Base-by-base conservation (phyloP, 345 rosid genomes). In the Anastatica hierochuntica region DNA sequence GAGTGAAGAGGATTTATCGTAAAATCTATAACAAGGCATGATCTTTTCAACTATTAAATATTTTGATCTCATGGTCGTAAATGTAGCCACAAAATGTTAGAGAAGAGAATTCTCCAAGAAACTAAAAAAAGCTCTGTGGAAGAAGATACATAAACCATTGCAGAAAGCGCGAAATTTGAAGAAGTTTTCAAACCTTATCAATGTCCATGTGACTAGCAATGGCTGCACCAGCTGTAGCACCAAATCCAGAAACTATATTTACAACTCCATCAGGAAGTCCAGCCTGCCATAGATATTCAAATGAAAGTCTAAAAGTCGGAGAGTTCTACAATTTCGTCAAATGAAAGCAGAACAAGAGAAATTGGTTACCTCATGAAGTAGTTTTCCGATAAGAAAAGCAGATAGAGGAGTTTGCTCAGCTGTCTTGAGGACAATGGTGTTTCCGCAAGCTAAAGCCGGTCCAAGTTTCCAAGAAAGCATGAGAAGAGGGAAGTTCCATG, bases 401-500 rank as follows among this genome's bases (percentile, higher is more conserved):
- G 97, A 82, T 4, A 90, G 71, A 9, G 95, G 97, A 7, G 97
- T 90, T 74, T 82, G 96, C 73, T 84, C 95, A 37, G 98, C 95
- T 0, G 98, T 79, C 77, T 90, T 87, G 51, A 90, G 67, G 14
- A 86, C 95, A 69, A 82, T 8, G 9, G 95, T 81, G 78, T 90
- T 90, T 53, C 98, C 95, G 21, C 87, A 80, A 17, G 98, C 98
- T 58, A 90, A 72, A 43, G 98, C 95, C 15, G 98, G 89, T 37
- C 85, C 98, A 49, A 90, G 73, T 68, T 90, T 90, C 98, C 96
- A 90, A 15, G 89, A 70, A 62, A 62, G 79, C 85, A 90, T 84
- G 50, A 90, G 62, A 58, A 90, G 89, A 60, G 98, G 98, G 60
- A 90, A 90, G 69, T 90, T 90, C 98, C 96, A 87, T 2, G 98